Evolutionary conservation across 257 asterid genomes (phyloP).

Genomic region (Solanum chiquidenum): DNA sequence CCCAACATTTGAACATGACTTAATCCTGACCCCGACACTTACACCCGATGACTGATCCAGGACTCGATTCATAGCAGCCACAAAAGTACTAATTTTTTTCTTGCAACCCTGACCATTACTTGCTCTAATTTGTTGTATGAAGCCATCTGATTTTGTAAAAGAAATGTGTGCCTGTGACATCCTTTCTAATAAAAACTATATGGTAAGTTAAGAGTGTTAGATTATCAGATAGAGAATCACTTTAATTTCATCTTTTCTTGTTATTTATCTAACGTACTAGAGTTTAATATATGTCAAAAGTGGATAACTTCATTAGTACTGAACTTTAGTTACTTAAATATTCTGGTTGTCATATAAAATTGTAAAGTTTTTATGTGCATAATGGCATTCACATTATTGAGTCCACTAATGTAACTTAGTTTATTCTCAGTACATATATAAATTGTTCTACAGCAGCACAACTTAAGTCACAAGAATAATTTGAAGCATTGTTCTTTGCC

Average conservation of each 20-base stretch:
- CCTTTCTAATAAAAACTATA: too few relatives aligned
- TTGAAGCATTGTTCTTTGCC: too few relatives aligned
- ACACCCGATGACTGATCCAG: too few relatives aligned
- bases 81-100: too few relatives aligned
- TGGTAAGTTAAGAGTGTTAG: too few relatives aligned
- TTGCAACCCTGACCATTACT: background rate
- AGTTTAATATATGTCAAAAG: background rate
- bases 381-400: background rate
- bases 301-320: background rate
- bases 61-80: too few relatives aligned
- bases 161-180: too few relatives aligned
- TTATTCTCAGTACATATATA: background rate
- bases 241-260: background rate
- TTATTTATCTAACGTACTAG: background rate
- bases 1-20: too few relatives aligned
- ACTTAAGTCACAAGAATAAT: too few relatives aligned
- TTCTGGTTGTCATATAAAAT: background rate
- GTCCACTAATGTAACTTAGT: background rate
- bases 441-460: background rate
- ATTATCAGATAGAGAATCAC: background rate
- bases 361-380: background rate
- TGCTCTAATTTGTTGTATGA: background rate
- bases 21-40: too few relatives aligned
- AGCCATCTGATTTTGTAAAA: background rate
- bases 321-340: background rate